These are phyloP conservation scores for Gamsiella multidivaricata DNA, from an alignment of 192 early-diverging fungal species.

Conservation along the genomic window DNA sequence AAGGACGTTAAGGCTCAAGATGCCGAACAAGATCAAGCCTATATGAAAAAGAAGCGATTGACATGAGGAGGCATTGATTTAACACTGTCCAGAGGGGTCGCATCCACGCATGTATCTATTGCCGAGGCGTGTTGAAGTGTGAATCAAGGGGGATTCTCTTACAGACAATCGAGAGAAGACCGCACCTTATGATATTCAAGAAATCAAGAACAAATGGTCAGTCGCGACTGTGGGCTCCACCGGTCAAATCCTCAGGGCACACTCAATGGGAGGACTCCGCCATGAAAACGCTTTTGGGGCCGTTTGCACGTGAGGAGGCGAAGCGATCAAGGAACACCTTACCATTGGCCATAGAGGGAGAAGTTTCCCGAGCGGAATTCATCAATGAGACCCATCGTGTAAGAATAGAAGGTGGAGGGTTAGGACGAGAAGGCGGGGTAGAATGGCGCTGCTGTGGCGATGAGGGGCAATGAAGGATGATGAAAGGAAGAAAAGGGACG, in stretches of 20 bases:
- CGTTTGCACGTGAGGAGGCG: background rate
- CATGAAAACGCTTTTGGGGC: too few species aligned
- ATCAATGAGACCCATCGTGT: conserved; percentile 55
- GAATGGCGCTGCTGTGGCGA: conserved; percentile 8
- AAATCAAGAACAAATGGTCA: background rate
- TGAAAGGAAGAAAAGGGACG: background rate
- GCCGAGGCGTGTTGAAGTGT: background rate
- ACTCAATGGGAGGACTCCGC: too few species aligned
- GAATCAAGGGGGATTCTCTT: conserved; percentile 21
- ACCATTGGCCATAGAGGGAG: conserved; percentile 65
- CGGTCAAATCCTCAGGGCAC: too few species aligned
- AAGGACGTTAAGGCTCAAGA: conserved; percentile 31
- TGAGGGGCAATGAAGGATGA: conserved; percentile 9
- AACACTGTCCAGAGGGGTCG: too few species aligned
- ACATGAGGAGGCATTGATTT: too few species aligned
- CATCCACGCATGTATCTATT: background rate
- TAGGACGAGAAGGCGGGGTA: background rate
- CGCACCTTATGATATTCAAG: conserved; percentile 39
- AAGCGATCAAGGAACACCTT: conserved; percentile 19
- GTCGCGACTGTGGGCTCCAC: background rate
- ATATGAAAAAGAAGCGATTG: background rate
- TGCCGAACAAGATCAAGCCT: conserved; percentile 57
- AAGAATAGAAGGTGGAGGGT: background rate
- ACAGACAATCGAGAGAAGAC: conserved; percentile 58
- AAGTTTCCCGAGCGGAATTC: conserved; percentile 63